Percentiles rank a stretch among this genome's conserved stretches.
Conservation (phyloP, 495 filamentous ascomycete genomes). For the Xylaria nigripes region DNA sequence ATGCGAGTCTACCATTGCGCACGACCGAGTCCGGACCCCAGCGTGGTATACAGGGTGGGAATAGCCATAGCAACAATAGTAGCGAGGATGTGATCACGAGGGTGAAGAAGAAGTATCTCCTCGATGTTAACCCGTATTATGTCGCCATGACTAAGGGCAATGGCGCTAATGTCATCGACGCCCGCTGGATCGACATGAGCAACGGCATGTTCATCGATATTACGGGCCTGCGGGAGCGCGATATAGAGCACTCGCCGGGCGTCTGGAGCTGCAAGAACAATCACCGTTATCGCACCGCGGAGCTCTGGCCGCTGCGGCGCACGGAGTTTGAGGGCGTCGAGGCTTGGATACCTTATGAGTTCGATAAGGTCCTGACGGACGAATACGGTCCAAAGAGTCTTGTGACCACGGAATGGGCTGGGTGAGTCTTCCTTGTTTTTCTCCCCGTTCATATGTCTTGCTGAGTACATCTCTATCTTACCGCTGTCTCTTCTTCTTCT, state of each 20-base stretch:
- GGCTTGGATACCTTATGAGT: conserved; percentile 69
- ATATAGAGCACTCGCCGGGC: conserved; percentile 48
- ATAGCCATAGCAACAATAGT: conserved; percentile 21
- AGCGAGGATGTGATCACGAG: conserved; percentile 16
- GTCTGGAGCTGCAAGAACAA: conserved; percentile 79
- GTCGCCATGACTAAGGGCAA: conserved; percentile 50
- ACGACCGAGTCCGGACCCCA: neutral
- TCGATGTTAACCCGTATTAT: conserved; percentile 71
- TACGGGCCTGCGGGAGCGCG: conserved; percentile 67
- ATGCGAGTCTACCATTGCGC: neutral
- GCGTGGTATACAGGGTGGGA: too few relatives aligned
- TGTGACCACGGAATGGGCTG: conserved; percentile 53
- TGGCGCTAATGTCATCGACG: conserved; percentile 77
- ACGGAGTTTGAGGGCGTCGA: conserved; percentile 69
- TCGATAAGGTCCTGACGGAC: conserved; percentile 59
- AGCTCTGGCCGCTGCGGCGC: conserved; percentile 73
- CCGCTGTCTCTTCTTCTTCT: too few relatives aligned
- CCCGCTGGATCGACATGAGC: conserved; percentile 68
- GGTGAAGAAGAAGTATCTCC: conserved; percentile 46
- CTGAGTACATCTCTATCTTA: too few relatives aligned
- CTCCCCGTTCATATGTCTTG: neutral
- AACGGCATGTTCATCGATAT: conserved; percentile 84
- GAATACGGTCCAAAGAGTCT: conserved; percentile 68
- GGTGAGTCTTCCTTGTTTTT: conserved; percentile 35
- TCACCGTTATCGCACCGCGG: conserved; percentile 58